Percentiles rank a stretch among this genome's conserved stretches.
Evolutionary conservation across 352 stramenopile species (phyloP).

Genomic region (Thalassiosira hispida): DNA sequence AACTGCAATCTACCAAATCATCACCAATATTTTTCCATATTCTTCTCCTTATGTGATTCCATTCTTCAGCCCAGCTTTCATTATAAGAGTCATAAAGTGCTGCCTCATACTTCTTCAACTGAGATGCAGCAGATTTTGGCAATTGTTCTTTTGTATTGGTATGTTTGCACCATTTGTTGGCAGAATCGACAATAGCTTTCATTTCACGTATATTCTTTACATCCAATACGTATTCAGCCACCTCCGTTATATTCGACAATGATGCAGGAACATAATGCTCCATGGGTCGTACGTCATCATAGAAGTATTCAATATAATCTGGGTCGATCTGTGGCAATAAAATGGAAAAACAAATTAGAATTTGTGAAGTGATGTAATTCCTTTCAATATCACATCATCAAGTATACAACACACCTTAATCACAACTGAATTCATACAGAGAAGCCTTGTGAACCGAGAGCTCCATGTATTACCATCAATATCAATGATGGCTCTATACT

Average conservation of each 20-base stretch:
- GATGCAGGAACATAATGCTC: constrained; percentile 42
- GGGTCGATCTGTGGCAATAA: constrained; percentile 16
- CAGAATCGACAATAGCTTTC: constrained; percentile 18
- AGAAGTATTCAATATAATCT: constrained; percentile 40
- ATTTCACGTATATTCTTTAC: constrained; percentile 19
- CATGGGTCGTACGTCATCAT: constrained; percentile 21
- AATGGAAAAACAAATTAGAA: background rate
- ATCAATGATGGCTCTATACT: constrained; percentile 52
- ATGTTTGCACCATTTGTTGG: constrained; percentile 22
- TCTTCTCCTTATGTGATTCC: background rate
- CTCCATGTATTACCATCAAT: constrained; percentile 57
- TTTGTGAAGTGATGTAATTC: background rate
- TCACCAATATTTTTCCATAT: constrained; percentile 5
- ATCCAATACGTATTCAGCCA: constrained; percentile 20
- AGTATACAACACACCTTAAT: constrained; percentile 32
- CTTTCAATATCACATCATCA: background rate
- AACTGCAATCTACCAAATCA: constrained; percentile 19
- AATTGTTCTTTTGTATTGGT: constrained; percentile 19
- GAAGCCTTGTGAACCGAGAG: constrained; percentile 34
- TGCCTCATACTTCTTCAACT: constrained; percentile 22
- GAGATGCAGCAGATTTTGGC: background rate
- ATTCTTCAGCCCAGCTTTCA: background rate
- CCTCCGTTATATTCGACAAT: constrained; percentile 14
- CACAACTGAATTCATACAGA: constrained; percentile 55
- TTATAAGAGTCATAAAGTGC: background rate